Base-by-base conservation (phyloP, 441 rosid species). In the Capsella rubella region DNA sequence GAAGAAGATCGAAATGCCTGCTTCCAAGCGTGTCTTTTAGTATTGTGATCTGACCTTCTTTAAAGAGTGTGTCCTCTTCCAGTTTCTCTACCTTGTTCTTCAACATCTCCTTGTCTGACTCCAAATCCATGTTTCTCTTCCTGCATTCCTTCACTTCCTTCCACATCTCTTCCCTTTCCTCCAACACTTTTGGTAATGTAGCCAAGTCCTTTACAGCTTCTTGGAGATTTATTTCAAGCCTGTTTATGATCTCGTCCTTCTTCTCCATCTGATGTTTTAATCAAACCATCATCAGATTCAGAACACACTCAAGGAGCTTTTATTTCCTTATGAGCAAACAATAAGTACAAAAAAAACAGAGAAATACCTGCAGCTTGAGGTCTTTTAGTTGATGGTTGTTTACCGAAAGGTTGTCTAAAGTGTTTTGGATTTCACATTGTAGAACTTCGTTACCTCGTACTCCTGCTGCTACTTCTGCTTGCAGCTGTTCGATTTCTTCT, bases 131-230 rank as follows among this genome's bases (percentile, higher is more conserved):
- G 82, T 87, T 93, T 80, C 80, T 81, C 86, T 93, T 96, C 28
- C 85, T 85, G 75, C 83, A 81, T 16, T 87, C 85, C 79, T 83
- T 91, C 54, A 89, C 84, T 75, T 93, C 87, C 62, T 87, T 88
- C 97, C 94, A 95, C 84, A 93, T 82, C 84, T 81, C 47, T 74
- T 95, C 98, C 77, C 99, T 90, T 80, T 95, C 97, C 65, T 84
- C 76, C 2, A 92, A 69, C 54, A 93, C 94, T 82, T 89, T 93
- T 3, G 95, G 84, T 75, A 95, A 67, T 46, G 90, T 76, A 35
- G 82, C 54, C 21, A 85, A 74, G 63, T 93, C 97, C 82, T 87
- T 87, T 15, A 60, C 51, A 0, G 87, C 84, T 71, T 89, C 94
- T 66, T 91, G 84, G 29, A 95, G 89, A 64, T 84, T 82, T 4